These are phyloP conservation scores for Uncinocarpus reesii DNA, from an alignment of 2,329 filamentous ascomycete species.

Conservation along the genomic window DNA sequence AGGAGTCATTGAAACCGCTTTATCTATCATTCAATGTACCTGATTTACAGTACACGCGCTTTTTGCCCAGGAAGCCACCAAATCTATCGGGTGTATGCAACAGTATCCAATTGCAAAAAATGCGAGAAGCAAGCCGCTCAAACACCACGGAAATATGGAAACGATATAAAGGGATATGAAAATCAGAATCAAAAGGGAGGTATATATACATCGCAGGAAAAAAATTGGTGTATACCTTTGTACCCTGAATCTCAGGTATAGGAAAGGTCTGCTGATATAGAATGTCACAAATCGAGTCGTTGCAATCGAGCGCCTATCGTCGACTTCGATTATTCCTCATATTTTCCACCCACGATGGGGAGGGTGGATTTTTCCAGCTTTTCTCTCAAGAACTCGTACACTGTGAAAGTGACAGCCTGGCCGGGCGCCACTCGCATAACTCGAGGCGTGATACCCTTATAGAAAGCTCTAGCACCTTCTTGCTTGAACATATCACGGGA, in stretches of 20 bases:
- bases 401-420: slow-evolving; percentile 67
- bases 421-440: slow-evolving; percentile 96
- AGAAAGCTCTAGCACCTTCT: slow-evolving; percentile 90
- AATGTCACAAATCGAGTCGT: background rate
- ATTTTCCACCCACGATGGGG: slow-evolving; percentile 50
- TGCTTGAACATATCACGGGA: slow-evolving; percentile 81
- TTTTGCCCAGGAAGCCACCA: slow-evolving; percentile 7
- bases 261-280: no score
- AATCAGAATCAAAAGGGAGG: background rate
- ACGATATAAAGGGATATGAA: background rate
- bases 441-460: slow-evolving; percentile 95
- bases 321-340: slow-evolving; percentile 47
- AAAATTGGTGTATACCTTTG: background rate
- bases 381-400: slow-evolving; percentile 67
- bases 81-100: slow-evolving; percentile 8
- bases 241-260: background rate
- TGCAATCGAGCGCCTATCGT: background rate
- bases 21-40: slow-evolving; percentile 6
- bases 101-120: slow-evolving; percentile 6
- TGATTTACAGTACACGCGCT: background rate
- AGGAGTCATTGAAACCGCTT: background rate
- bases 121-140: slow-evolving; percentile 9
- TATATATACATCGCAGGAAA: slow-evolving; percentile 8
- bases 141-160: slow-evolving; percentile 9
- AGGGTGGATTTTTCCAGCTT: slow-evolving; percentile 58